These are phyloP conservation scores for Scheffersomyces cryptocercus DNA, from an alignment of 1,139 yeast genomes.

Conservation along the genomic window DNA sequence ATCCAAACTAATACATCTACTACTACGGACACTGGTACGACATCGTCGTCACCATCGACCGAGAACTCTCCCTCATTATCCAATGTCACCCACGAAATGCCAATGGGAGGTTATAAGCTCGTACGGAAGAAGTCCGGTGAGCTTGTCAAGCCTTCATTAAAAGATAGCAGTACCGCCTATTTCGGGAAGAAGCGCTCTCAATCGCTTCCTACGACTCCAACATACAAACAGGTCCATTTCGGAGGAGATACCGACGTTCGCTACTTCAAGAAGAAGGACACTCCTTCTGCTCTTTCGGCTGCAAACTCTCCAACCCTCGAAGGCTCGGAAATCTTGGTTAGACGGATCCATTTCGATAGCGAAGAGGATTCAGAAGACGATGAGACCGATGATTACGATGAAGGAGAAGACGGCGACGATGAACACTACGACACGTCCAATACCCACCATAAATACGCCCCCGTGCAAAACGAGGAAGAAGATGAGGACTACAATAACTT, in stretches of 20 bases:
- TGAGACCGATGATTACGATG: conserved; percentile 14
- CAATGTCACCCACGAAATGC: conserved; percentile 1
- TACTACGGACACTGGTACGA: conserved; percentile 1
- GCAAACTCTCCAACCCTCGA: conserved; percentile 55
- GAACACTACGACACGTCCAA: conserved; percentile 16
- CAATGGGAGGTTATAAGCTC: conserved; percentile 22
- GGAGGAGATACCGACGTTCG: conserved; percentile 67
- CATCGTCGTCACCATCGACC: conserved; percentile 1
- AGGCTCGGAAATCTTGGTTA: conserved; percentile 19
- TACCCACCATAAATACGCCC: not conserved
- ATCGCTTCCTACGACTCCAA: conserved; percentile 75
- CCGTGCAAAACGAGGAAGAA: conserved; percentile 6
- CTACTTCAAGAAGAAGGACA: conserved; percentile 70
- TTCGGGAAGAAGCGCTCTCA: conserved; percentile 44
- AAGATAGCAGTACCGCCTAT: conserved; percentile 30
- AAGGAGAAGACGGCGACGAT: conserved; percentile 22
- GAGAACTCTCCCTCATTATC: conserved; percentile 2
- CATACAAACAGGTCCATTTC: conserved; percentile 76
- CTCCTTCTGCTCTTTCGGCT: conserved; percentile 74
- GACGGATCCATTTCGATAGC: conserved; percentile 8
- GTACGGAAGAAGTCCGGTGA: conserved; percentile 81
- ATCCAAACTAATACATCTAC: not conserved
- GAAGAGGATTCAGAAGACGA: conserved; percentile 19
- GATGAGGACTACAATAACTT: conserved; percentile 9
- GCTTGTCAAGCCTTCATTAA: conserved; percentile 71